phyloP scores from a whole-genome alignment of 169 alveolate species.

The Cryptosporidium andersoni region DNA sequence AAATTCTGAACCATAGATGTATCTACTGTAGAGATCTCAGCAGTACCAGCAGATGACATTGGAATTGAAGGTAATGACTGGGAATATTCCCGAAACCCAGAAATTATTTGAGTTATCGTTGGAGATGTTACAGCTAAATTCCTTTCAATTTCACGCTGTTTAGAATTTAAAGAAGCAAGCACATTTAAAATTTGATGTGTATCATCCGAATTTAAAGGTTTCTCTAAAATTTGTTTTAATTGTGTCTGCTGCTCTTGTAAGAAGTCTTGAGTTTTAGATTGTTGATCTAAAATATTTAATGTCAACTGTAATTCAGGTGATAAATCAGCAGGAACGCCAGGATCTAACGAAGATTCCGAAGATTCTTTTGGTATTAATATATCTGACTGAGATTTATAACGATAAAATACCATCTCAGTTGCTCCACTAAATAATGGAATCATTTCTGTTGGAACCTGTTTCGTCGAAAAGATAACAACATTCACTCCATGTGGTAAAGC shows the following conservation, averaged over 20 bases:
- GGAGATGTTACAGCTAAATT: conserved; percentile 32
- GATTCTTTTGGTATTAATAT: conserved; percentile 50
- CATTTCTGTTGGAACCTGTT: conserved; percentile 32
- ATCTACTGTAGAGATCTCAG: conserved; percentile 2
- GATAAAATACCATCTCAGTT: conserved; percentile 26
- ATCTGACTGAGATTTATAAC: conserved; percentile 1
- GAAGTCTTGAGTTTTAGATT: conserved; percentile 43
- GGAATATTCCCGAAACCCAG: not conserved
- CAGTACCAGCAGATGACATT: not conserved
- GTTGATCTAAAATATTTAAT: conserved; percentile 42
- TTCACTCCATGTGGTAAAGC: conserved; percentile 69
- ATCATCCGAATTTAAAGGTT: conserved; percentile 14
- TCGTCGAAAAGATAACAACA: conserved; percentile 53
- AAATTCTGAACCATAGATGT: conserved; percentile 20
- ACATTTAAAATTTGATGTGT: conserved; percentile 33
- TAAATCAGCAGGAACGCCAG: conserved; percentile 40
- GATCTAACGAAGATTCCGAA: conserved; percentile 40
- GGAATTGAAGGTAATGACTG: not conserved
- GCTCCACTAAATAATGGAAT: conserved; percentile 53
- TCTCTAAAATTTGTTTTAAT: conserved; percentile 30
- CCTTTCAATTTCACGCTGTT: conserved; percentile 27
- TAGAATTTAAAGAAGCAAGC: conserved; percentile 2
- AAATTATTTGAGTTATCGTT: not conserved
- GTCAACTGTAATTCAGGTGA: conserved; percentile 60
- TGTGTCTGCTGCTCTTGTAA: conserved; percentile 44